Evolutionary conservation across 768 basidiomycete genomes (phyloP).

Genomic region (Amanita fuliginea): DNA sequence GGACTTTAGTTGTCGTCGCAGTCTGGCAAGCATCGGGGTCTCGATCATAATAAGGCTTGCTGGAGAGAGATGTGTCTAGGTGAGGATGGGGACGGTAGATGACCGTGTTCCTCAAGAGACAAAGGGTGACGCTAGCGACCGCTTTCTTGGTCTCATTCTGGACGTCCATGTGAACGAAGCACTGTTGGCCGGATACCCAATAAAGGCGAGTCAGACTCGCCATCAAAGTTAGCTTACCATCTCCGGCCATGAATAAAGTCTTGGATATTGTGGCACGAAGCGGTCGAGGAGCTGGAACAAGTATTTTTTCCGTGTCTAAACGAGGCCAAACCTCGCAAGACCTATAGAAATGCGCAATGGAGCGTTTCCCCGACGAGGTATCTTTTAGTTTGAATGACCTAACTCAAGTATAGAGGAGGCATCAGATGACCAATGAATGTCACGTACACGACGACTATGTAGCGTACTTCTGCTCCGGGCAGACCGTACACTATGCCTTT

Average conservation of each 20-base stretch:
- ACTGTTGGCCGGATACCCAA: slow-evolving; percentile 79
- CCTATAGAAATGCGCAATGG: slow-evolving; percentile 87
- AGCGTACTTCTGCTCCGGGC: slow-evolving; percentile 56
- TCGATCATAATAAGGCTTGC: slow-evolving; percentile 7
- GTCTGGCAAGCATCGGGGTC: slow-evolving; percentile 58
- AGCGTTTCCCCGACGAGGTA: slow-evolving; percentile 41
- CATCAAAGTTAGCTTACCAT: slow-evolving; percentile 51
- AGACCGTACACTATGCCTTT: slow-evolving; percentile 48
- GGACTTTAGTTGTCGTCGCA: slow-evolving; percentile 45
- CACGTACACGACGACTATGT: slow-evolving; percentile 72
- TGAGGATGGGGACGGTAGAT: slow-evolving; percentile 47
- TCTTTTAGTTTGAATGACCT: slow-evolving; percentile 75
- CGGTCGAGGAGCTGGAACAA: slow-evolving; percentile 50
- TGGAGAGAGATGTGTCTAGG: slow-evolving; percentile 17
- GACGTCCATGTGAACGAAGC: slow-evolving; percentile 54
- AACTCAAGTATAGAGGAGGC: background rate
- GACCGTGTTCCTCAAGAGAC: slow-evolving; percentile 54
- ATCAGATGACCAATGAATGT: background rate
- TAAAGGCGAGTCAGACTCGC: slow-evolving; percentile 58
- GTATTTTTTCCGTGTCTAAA: slow-evolving; percentile 46
- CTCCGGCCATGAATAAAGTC: slow-evolving; percentile 50
- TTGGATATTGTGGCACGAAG: slow-evolving; percentile 46
- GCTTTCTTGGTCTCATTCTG: slow-evolving; percentile 57
- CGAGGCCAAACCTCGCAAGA: slow-evolving; percentile 73
- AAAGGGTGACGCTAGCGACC: slow-evolving; percentile 53